phyloP scores from a whole-genome alignment of 352 stramenopile species.

The Pythium sukuiense region DNA sequence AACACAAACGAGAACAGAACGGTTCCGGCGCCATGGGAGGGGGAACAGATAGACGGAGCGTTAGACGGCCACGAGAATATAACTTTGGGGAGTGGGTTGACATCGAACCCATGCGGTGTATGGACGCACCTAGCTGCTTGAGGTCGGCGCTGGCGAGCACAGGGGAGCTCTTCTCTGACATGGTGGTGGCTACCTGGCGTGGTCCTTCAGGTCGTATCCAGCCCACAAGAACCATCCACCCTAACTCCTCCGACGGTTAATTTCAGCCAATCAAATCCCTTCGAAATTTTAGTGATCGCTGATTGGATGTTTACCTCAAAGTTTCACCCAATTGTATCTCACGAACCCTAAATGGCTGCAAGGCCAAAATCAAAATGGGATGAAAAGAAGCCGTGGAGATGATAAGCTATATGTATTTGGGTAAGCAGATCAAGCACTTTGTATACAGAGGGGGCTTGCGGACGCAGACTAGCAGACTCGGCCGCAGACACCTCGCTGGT shows the following conservation, averaged over 20 bases:
- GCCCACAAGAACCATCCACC: constrained; percentile 26
- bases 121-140: constrained; percentile 17
- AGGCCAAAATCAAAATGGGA: neutral
- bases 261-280: constrained; percentile 9
- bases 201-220: neutral
- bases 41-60: neutral
- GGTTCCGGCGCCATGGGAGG: neutral
- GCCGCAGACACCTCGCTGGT: neutral
- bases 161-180: constrained; percentile 21
- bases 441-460: neutral
- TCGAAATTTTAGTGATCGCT: neutral
- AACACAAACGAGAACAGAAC: neutral
- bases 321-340: neutral
- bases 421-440: neutral
- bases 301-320: neutral
- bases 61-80: neutral
- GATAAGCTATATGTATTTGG: neutral
- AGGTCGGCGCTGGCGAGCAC: constrained; percentile 22
- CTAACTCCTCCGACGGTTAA: neutral
- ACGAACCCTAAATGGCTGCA: neutral
- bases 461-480: neutral
- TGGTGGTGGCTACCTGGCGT: neutral
- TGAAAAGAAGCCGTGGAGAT: neutral
- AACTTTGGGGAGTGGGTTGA: neutral
- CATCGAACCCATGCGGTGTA: too few relatives aligned